phyloP scores from a whole-genome alignment of 164 flowering plant genomes.

The Stephania japonica region DNA sequence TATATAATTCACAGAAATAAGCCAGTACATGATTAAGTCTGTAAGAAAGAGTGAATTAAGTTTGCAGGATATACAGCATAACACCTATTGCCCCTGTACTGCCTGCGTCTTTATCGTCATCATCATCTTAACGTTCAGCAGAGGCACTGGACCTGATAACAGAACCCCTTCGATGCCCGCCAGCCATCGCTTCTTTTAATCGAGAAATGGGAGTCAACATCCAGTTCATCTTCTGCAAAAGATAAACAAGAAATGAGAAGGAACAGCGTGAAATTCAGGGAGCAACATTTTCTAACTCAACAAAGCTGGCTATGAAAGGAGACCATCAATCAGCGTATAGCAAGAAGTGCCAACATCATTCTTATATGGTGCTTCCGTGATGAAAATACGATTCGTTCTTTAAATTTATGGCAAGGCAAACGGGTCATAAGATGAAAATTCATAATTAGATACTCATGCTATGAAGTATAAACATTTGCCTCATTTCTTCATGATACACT shows the following conservation, averaged over 20 bases:
- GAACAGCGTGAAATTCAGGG: not conserved
- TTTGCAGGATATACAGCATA: slow-evolving; percentile 2
- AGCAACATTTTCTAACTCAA: not conserved
- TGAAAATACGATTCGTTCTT: not conserved
- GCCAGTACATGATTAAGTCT: not conserved
- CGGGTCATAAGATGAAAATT: no score
- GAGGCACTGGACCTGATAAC: slow-evolving; percentile 37
- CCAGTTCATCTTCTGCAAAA: slow-evolving; percentile 48
- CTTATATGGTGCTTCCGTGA: not conserved
- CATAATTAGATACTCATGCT: not conserved
- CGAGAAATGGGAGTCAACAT: slow-evolving; percentile 58
- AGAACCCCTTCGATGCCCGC: slow-evolving; percentile 52
- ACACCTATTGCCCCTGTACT: not conserved
- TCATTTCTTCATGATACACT: not conserved
- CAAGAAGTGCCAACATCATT: not conserved
- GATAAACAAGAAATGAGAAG: not conserved
- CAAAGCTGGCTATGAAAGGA: not conserved
- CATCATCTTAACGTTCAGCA: slow-evolving; percentile 41
- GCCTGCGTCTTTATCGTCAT: slow-evolving; percentile 28
- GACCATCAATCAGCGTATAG: not conserved
- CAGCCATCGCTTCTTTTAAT: slow-evolving; percentile 62
- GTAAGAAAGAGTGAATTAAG: slow-evolving; percentile 6
- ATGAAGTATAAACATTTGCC: not conserved
- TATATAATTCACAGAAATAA: no score
- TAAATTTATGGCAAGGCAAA: no score